phyloP scores from a whole-genome alignment of 108 stramenopile species.

The Seminavis robusta region DNA sequence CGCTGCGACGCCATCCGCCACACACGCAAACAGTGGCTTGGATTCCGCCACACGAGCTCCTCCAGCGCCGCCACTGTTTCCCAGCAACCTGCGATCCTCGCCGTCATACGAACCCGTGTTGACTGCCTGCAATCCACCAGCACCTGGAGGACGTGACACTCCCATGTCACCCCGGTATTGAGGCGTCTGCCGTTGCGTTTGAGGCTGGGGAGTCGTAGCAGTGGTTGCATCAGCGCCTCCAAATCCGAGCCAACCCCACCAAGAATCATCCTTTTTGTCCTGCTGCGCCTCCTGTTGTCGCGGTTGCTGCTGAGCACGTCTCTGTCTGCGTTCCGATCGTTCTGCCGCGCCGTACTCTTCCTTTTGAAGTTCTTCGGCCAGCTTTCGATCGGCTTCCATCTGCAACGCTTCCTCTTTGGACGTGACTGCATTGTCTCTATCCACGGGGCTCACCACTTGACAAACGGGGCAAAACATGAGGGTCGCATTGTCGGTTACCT shows the following conservation, averaged over 20 bases:
- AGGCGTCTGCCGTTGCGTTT: background rate
- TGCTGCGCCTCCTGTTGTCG: conserved; percentile 9
- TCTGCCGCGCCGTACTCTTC: conserved; percentile 53
- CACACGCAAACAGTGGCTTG: conserved; percentile 71
- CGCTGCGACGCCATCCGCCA: conserved; percentile 60
- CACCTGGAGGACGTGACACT: conserved; percentile 45
- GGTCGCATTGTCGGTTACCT: conserved; percentile 64
- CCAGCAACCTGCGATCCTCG: conserved; percentile 20
- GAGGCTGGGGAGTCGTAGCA: conserved; percentile 1
- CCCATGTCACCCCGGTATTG: conserved; percentile 33
- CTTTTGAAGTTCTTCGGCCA: conserved; percentile 75
- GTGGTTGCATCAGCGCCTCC: conserved; percentile 13
- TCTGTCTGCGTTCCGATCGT: background rate
- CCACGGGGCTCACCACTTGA: conserved; percentile 59
- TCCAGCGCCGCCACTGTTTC: conserved; percentile 9
- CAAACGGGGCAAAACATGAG: conserved; percentile 83
- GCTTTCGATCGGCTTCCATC: conserved; percentile 63
- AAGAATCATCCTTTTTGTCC: conserved; percentile 18
- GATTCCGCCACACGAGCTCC: conserved; percentile 63
- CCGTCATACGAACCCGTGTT: conserved; percentile 28
- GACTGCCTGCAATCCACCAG: background rate
- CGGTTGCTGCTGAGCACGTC: conserved; percentile 8
- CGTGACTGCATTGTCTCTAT: conserved; percentile 38
- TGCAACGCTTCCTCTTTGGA: conserved; percentile 64
- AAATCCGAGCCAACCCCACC: conserved; percentile 38